Percentiles rank a stretch among this genome's conserved stretches.
Evolutionary conservation across 2,329 filamentous ascomycete species (phyloP).

Genomic region (Aspergillus sp.): DNA sequence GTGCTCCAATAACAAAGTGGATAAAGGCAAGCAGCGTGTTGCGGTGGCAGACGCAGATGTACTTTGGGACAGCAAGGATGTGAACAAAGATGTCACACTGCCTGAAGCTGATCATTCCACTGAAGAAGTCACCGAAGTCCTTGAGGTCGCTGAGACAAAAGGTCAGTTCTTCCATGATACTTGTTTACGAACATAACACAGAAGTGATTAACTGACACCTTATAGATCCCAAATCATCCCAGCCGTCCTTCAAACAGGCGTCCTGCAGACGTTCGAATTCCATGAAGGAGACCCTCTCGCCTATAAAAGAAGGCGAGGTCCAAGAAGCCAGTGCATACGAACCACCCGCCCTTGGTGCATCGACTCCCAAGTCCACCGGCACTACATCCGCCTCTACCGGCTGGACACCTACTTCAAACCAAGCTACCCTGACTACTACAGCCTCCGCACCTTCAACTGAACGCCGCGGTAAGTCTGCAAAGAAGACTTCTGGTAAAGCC

Average conservation of each 20-base stretch:
- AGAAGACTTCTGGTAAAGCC: neutral
- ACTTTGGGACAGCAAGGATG: neutral
- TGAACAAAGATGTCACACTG: neutral
- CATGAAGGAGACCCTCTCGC: slow-evolving; percentile 11
- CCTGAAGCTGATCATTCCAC: neutral
- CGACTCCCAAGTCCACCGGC: slow-evolving; percentile 12
- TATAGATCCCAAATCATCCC: neutral
- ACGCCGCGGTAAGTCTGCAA: neutral
- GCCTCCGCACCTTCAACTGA: slow-evolving; percentile 1
- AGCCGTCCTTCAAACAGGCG: neutral
- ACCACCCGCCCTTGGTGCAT: neutral
- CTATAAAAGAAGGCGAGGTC: slow-evolving; percentile 10
- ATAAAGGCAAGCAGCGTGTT: slow-evolving; percentile 1
- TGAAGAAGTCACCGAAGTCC: neutral
- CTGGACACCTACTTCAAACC: slow-evolving; percentile 2
- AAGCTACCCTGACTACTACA: slow-evolving; percentile 10
- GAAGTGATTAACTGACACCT: neutral
- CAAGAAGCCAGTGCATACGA: neutral
- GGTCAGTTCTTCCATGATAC: neutral
- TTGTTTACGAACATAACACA: neutral
- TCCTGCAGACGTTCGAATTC: neutral
- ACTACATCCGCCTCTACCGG: slow-evolving; percentile 8
- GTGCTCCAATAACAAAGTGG: neutral
- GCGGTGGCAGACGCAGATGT: neutral
- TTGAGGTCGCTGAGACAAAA: neutral